Base-by-base conservation (phyloP, 805 yeast genomes). In the Sugiyamaella mastotermitis region DNA sequence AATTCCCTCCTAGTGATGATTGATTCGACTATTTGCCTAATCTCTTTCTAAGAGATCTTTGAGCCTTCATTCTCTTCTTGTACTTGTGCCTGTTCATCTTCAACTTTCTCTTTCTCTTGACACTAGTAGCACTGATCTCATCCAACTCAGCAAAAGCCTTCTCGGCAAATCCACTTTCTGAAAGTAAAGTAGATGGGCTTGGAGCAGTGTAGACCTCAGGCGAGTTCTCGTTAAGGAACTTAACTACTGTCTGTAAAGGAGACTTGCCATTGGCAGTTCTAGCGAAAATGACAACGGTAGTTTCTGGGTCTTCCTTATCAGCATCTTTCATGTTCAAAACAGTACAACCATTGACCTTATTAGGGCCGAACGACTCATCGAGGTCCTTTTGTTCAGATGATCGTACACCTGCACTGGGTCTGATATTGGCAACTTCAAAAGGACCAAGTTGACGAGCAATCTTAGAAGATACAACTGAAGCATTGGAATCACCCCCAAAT, bases 71-170 rank as follows among this genome's bases (percentile, higher is more conserved):
- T 75, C 97, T 83, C 80, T 92, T 92, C 69, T 92, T 83, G 61
- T 86, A 72, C 71, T 92, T 92, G 66, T 92, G 98, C 60, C 88
- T 85, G 76, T 90, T 92, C 97, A 92, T 92, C 73, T 87, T 90
- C 61, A 84, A 77, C 65, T 84, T 76, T 68, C 98, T 79, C 57
- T 66, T 66, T 35, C 71, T 58, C 47, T 57, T 56, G 26, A 66
- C 71, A 33, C 63, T 54, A 15, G 68, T 62, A 17, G 48, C 49
- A 8, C 24, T 22, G 14, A 42, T 37, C 22, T 33, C 39, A 23
- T 17, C 34, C 5, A 31, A 23, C 9, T 14, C 21, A 20, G 25
- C 13, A 11, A 32, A 14, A 4, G 9, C 35, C 6, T 14, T 11
- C 9, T 27, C 14, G 15, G 30, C 30, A 9, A 31, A 11, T 11